Evolutionary conservation across 169 alveolate genomes (phyloP), one percentile per base, ranked within the genome.

Genomic region (Cystoisospora suis): DNA sequence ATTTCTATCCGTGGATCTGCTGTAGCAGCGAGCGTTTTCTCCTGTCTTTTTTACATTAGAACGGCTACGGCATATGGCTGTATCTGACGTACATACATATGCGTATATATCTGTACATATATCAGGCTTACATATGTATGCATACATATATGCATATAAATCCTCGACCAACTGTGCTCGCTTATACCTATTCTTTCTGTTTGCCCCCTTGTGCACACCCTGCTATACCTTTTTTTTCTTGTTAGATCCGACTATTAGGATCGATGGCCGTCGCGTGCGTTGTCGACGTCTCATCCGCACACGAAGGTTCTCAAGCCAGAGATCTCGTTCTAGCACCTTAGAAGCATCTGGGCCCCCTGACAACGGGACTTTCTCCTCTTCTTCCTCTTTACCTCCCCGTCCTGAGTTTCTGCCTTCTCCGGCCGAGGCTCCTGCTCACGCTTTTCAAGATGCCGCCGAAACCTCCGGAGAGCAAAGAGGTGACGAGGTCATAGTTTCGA

Each of bases 221-320:
- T 58, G 6, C 29, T 58, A 1, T 58, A 7, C 15, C 40, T 58
- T 3, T 3, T 34, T 29, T 58, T 58, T 34, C 72, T 9, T 7
- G 23, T 34, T 34, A 58, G 72, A 58, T 58, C 40, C 40, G 40
- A 9, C 3, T 9, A 36, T 65, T 36, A 12, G n/a, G 42, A 65
- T 65, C 77, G 40, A 65, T 44, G 77, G 77, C 42, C 77, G 77
- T n/a, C 77, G 45, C 6, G 77, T 65, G 42, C 77, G 77, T 1
- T 65, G 77, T n/a, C 77, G 77, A 15, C 77, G 77, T 23, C 77
- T 65, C n/a, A n/a, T 27, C 4, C 77, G 77, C 1, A 65, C 77
- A 44, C 9, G 77, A 17, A 15, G 77, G 2, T n/a, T n/a, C n/a
- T n/a, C n/a, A n/a, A n/a, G n/a, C n/a, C n/a, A n/a, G n/a, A n/a